These are phyloP conservation scores for Salix viminalis DNA, from an alignment of 345 rosid species.

Conservation along the genomic window DNA sequence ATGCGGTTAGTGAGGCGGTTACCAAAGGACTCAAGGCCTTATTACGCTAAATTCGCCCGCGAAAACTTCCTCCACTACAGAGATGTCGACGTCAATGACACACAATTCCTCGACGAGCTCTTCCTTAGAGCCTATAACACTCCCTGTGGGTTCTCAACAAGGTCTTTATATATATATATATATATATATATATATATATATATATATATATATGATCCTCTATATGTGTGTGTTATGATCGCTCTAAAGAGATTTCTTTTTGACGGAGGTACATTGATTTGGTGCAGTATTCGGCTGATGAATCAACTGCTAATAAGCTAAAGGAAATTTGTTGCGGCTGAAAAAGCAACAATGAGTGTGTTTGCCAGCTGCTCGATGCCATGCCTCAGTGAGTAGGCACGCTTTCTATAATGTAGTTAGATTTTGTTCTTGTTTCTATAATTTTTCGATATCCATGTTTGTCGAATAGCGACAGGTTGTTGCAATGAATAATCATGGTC, in stretches of 20 bases:
- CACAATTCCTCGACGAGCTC: constrained; percentile 66
- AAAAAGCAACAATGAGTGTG: constrained; percentile 1
- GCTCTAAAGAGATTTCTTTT: neutral
- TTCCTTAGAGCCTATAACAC: constrained; percentile 71
- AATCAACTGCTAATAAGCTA: constrained; percentile 58
- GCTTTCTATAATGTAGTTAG: neutral
- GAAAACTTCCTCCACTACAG: constrained; percentile 87
- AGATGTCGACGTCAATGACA: constrained; percentile 57
- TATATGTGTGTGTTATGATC: neutral
- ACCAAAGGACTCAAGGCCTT: constrained; percentile 71
- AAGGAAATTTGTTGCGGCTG: constrained; percentile 45
- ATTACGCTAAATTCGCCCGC: constrained; percentile 85
- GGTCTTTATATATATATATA: constrained; percentile 28
- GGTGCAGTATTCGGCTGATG: constrained; percentile 75
- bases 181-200: neutral
- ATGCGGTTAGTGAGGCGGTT: constrained; percentile 71
- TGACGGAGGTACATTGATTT: constrained; percentile 6
- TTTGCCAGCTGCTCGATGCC: constrained; percentile 45
- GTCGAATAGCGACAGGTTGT: neutral
- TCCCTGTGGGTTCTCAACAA: constrained; percentile 91
- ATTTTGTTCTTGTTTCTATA: neutral
- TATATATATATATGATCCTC: neutral
- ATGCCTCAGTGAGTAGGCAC: constrained; percentile 14
- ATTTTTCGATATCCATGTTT: neutral
- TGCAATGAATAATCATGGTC: neutral